These are phyloP conservation scores for Eucalyptus camaldulensis DNA, from an alignment of 345 rosid genomes.

Conservation along the genomic window DNA sequence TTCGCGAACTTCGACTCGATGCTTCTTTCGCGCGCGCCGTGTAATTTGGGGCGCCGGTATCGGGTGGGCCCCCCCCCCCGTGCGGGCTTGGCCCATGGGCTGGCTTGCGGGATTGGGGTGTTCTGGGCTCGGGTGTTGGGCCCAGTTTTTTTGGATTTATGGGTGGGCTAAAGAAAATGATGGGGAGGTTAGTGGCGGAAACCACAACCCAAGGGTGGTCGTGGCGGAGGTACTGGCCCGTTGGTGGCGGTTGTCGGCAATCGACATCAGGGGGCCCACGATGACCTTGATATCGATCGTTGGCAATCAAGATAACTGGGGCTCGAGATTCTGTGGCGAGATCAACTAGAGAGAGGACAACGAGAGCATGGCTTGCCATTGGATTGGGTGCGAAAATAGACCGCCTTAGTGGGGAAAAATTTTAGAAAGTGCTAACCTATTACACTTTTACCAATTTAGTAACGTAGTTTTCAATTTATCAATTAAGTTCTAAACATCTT, in stretches of 20 bases:
- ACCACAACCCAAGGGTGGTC: neutral
- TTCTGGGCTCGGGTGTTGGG: neutral
- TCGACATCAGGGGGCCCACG: fast-evolving
- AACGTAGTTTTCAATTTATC: fast-evolving
- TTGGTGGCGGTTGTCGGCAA: neutral
- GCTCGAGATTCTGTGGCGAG: neutral
- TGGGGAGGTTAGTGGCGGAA: neutral
- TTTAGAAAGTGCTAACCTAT: neutral
- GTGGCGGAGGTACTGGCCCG: neutral
- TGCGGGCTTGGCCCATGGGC: neutral
- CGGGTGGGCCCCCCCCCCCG: neutral
- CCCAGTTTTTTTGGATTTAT: neutral
- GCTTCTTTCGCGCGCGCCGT: neutral
- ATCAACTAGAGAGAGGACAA: neutral
- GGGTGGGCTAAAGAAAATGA: neutral
- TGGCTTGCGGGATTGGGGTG: too few species aligned
- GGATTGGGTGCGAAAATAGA: neutral
- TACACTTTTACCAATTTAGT: fast-evolving
- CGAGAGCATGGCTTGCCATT: neutral
- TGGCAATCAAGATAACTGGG: fast-evolving
- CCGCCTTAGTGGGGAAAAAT: fast-evolving
- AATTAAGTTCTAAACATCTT: fast-evolving
- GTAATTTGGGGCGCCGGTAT: neutral
- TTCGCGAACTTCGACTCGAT: neutral
- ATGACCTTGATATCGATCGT: neutral